Percentiles rank a stretch among this genome's conserved stretches.
phyloP scores from a whole-genome alignment of 2,329 filamentous ascomycete species.

The Arachnomyces sp. region DNA sequence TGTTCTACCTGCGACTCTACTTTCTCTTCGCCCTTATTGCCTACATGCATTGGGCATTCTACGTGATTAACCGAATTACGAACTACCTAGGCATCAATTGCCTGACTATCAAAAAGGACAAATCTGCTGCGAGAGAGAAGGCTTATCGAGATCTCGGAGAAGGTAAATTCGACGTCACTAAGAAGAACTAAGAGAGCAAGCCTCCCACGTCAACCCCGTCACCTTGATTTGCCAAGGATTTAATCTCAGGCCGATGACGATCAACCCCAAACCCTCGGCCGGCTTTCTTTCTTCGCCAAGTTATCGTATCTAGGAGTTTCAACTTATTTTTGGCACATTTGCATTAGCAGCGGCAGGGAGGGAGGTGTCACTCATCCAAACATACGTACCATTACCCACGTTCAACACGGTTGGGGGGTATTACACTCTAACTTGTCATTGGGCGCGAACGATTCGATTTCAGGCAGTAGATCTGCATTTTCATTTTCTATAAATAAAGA shows the following conservation, averaged over 20 bases:
- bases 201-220: neutral
- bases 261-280: no score
- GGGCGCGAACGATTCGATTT: no score
- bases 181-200: neutral
- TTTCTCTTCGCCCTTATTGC: conserved; percentile 75
- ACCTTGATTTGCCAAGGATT: neutral
- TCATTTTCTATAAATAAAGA: no score
- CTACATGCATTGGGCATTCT: conserved; percentile 86
- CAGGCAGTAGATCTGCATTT: no score
- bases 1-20: conserved; percentile 77
- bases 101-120: conserved; percentile 61
- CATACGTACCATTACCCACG: no score
- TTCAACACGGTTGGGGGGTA: no score
- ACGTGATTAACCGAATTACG: conserved; percentile 89
- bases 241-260: neutral
- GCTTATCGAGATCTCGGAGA: conserved; percentile 30
- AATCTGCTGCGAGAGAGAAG: conserved; percentile 25
- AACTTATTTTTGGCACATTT: no score
- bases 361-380: no score
- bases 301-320: no score
- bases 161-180: conserved; percentile 8
- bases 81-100: conserved; percentile 89
- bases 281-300: no score
- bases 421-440: no score
- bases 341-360: no score